Percentiles rank a stretch among this genome's conserved stretches.
These are phyloP conservation scores for Umbellularia californica DNA, from an alignment of 164 flowering plant genomes.

Conservation along the genomic window DNA sequence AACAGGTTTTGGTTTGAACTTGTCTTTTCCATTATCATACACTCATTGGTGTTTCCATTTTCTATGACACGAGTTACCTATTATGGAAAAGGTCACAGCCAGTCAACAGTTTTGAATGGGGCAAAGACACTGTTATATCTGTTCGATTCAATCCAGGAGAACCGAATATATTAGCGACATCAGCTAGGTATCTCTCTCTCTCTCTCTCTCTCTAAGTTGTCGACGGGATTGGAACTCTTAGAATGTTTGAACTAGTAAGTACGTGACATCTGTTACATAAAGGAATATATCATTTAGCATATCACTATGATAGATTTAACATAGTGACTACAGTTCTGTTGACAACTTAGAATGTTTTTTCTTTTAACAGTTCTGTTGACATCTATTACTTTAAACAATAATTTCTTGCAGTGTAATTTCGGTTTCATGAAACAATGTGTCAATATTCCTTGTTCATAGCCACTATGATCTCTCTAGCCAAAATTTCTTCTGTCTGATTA, in stretches of 20 bases:
- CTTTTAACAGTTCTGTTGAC: too few relatives aligned
- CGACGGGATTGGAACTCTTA: background rate
- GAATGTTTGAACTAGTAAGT: background rate
- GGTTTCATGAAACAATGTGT: background rate
- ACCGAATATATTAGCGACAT: conserved; percentile 75
- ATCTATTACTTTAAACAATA: too few relatives aligned
- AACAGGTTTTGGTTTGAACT: conserved; percentile 50
- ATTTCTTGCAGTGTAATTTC: background rate
- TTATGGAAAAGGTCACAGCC: conserved; percentile 72
- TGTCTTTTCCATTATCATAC: background rate
- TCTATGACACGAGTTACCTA: conserved; percentile 4
- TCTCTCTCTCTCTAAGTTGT: background rate
- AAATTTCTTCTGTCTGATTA: too few relatives aligned
- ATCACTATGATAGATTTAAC: background rate
- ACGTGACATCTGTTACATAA: too few relatives aligned
- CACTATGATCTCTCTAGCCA: background rate
- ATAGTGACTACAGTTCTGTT: too few relatives aligned
- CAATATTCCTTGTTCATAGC: background rate
- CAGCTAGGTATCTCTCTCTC: conserved; percentile 54
- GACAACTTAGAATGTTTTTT: too few relatives aligned
- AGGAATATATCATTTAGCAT: background rate
- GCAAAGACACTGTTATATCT: conserved; percentile 63
- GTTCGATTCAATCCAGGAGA: conserved; percentile 92
- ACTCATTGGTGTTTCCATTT: background rate
- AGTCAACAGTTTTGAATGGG: conserved; percentile 76